These are phyloP conservation scores for Lasiosphaeriaceae sp. DNA, from an alignment of 495 filamentous ascomycete species.

Conservation along the genomic window DNA sequence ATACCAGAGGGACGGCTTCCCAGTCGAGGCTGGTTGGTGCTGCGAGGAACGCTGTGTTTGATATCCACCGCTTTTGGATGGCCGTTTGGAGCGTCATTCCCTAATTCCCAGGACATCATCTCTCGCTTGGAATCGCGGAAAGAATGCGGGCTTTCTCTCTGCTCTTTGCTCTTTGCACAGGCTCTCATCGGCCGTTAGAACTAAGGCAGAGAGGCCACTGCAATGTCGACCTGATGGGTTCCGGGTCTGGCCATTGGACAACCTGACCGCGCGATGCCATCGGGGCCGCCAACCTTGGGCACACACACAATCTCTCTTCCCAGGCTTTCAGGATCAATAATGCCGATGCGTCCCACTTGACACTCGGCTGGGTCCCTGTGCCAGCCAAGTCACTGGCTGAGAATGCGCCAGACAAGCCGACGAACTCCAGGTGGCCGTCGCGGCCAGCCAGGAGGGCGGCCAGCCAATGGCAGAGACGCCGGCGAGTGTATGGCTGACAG, in stretches of 20 bases:
- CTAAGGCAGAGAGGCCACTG: neutral
- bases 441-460: conserved; percentile 14
- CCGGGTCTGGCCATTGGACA: conserved; percentile 9
- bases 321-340: conserved; percentile 13
- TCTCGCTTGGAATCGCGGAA: neutral
- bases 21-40: neutral
- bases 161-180: neutral
- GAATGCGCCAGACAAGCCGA: conserved; percentile 30
- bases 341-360: conserved; percentile 14
- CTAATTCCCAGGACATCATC: too few relatives aligned
- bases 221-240: neutral
- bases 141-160: neutral
- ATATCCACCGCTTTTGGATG: conserved; percentile 7
- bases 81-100: too few relatives aligned
- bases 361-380: conserved; percentile 11
- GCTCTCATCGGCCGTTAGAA: neutral
- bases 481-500: conserved; percentile 11
- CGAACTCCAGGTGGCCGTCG: conserved; percentile 18
- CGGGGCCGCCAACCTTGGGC: conserved; percentile 4
- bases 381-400: conserved; percentile 24
- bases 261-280: conserved; percentile 8
- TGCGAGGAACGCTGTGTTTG: neutral
- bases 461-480: conserved; percentile 24
- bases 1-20: neutral
- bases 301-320: conserved; percentile 11